phyloP scores from a whole-genome alignment of 2,329 filamentous ascomycete genomes.

The Helotiales sp. region DNA sequence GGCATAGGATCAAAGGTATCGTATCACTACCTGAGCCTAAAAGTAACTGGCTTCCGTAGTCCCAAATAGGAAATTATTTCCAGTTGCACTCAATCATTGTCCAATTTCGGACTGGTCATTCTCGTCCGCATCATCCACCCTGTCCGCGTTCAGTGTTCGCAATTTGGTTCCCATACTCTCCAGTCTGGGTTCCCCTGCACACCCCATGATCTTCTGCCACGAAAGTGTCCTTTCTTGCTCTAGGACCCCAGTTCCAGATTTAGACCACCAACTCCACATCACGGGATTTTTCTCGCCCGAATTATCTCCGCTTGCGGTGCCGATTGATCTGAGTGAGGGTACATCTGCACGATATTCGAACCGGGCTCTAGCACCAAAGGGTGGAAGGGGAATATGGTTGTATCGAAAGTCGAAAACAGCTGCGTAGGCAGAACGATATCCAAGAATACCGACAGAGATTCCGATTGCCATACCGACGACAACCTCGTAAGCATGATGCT shows the following conservation, averaged over 20 bases:
- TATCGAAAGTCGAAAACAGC: conserved; percentile 70
- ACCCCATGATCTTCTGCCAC: conserved; percentile 21
- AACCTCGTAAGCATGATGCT: conserved; percentile 75
- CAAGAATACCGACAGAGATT: conserved; percentile 63
- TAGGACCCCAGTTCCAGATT: neutral
- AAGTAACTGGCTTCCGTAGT: neutral
- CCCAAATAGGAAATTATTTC: conserved; percentile 1
- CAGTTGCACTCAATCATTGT: neutral
- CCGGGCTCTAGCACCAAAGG: conserved; percentile 12
- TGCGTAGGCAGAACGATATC: conserved; percentile 70
- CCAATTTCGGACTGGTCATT: neutral
- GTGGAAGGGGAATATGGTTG: conserved; percentile 47
- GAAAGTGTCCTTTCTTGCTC: conserved; percentile 7
- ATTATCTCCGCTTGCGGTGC: neutral
- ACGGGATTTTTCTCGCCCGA: conserved; percentile 12
- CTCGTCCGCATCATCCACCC: neutral
- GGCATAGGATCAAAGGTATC: neutral
- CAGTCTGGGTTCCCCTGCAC: neutral
- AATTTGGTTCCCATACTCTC: neutral
- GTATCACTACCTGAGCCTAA: neutral
- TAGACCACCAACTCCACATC: conserved; percentile 25
- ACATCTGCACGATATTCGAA: conserved; percentile 12
- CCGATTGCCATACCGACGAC: conserved; percentile 67
- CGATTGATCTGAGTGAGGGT: neutral
- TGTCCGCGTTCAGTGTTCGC: neutral